A percentile compares a stretch with the other conserved stretches of the same genome.
Evolutionary conservation across 2,329 filamentous ascomycete genomes (phyloP).

Genomic region (Colletotrichum tanaceti): DNA sequence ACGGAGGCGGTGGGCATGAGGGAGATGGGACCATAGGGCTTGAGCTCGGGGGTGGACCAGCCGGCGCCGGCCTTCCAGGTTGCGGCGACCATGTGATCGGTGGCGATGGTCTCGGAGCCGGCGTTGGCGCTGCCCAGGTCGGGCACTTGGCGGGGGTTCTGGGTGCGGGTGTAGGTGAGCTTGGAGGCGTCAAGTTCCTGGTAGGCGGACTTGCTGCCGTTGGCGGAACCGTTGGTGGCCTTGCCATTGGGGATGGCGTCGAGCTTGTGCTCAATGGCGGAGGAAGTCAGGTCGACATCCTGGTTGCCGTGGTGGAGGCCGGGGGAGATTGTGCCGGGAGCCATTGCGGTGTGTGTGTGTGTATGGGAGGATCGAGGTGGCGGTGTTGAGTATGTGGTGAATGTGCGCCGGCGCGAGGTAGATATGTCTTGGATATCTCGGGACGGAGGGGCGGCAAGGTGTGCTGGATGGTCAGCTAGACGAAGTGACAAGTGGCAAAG

Average conservation of each 20-base stretch:
- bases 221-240: conserved; percentile 46
- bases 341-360: conserved; percentile 42
- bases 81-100: conserved; percentile 89
- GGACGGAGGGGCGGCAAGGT: conserved; percentile 12
- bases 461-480: background rate
- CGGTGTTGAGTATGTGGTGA: background rate
- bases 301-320: conserved; percentile 58
- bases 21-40: conserved; percentile 80
- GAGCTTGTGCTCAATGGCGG: conserved; percentile 64
- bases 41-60: conserved; percentile 79
- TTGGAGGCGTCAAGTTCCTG: conserved; percentile 72
- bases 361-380: conserved; percentile 1
- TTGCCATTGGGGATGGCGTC: conserved; percentile 46
- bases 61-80: conserved; percentile 73
- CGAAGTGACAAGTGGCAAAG: conserved; percentile 4
- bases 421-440: conserved; percentile 26
- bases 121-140: conserved; percentile 59
- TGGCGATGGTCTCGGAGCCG: conserved; percentile 68
- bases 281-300: conserved; percentile 63
- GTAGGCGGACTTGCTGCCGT: conserved; percentile 57
- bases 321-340: conserved; percentile 46
- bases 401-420: background rate
- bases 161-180: conserved; percentile 70
- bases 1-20: conserved; percentile 85
- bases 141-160: conserved; percentile 64